Evolutionary conservation across 2,329 filamentous ascomycete species (phyloP), one percentile per base, ranked within the genome.

Genomic region (Penicillium sp.): DNA sequence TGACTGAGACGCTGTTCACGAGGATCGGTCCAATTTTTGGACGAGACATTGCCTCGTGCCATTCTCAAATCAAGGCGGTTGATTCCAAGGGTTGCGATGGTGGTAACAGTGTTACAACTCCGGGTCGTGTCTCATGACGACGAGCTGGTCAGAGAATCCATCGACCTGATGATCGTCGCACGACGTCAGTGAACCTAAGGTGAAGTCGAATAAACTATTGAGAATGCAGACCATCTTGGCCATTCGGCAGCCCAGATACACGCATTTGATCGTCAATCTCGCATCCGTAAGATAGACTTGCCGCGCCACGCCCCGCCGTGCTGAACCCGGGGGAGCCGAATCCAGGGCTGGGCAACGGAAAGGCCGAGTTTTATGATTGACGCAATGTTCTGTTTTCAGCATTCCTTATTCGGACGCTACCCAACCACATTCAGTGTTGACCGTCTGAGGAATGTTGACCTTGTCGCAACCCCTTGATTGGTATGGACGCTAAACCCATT

Each of bases 401-500:
- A 27, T 20, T 27, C 22, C 14, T n/a, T 10, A 7, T 18, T 30
- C 8, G 31, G 8, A 11, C 20, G 28, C 27, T 7, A 28, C 11
- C 48, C 48, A 51, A 51, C n/a, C 46, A 50, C 11, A 6, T 8
- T 3, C 9, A 10, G 25, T 13, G 27, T 18, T 7, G 16, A 24
- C 7, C 16, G 14, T 18, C 14, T 25, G 16, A 49, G 50, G 57
- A 59, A 59, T 60, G 56, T 45, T 33, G 42, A 46, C 8, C 7
- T 22, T 24, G 27, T 42, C 30, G 40, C 30, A 44, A 48, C 33
- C 33, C 46, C 49, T 56, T 50, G 39, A n/a, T 35, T 51, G 52
- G 52, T 30, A 57, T 57, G 54, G 30, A 31, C 20, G 20, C 35
- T 42, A 41, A 30, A 28, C 48, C 24, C 16, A 33, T 36, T 43